Percentiles rank a stretch among this genome's conserved stretches.
phyloP scores from a whole-genome alignment of 192 early-diverging fungal genomes.

The Radiomyces spectabilis region DNA sequence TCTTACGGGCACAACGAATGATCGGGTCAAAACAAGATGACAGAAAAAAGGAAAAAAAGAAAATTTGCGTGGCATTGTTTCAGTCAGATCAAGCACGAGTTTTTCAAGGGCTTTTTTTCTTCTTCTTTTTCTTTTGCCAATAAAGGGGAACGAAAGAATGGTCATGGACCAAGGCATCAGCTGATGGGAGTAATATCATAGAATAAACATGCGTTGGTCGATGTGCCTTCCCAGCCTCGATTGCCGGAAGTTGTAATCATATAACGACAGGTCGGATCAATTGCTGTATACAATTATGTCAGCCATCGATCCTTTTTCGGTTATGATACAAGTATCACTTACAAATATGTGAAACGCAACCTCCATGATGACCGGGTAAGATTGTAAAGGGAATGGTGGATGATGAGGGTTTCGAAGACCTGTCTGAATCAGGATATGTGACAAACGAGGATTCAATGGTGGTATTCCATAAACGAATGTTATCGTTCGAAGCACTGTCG shows the following conservation, averaged over 20 bases:
- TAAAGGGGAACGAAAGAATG: no score
- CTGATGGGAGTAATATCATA: conserved; percentile 66
- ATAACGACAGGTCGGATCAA: conserved; percentile 68
- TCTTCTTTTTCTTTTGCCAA: not conserved
- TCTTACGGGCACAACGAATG: no score
- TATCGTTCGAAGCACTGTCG: conserved; percentile 80
- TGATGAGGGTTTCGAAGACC: conserved; percentile 9
- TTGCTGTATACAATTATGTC: conserved; percentile 29
- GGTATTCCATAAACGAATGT: conserved; percentile 85
- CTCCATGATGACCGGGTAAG: conserved; percentile 91
- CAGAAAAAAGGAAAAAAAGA: no score
- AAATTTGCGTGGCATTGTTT: no score
- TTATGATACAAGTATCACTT: conserved; percentile 20
- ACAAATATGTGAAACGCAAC: conserved; percentile 68
- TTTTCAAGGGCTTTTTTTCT: not conserved
- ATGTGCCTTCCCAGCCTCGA: conserved; percentile 91
- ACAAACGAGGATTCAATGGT: conserved; percentile 39
- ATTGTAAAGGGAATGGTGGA: conserved; percentile 76
- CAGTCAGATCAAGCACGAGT: no score
- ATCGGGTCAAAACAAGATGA: no score
- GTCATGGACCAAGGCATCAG: conserved; percentile 11
- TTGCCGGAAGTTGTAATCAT: conserved; percentile 91
- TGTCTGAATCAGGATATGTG: conserved; percentile 25
- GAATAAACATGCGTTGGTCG: conserved; percentile 77
- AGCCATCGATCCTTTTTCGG: not conserved